Percentiles rank a stretch among this genome's conserved stretches.
phyloP scores from a whole-genome alignment of 2,329 filamentous ascomycete genomes.

The Ceratocystis huliohia region DNA sequence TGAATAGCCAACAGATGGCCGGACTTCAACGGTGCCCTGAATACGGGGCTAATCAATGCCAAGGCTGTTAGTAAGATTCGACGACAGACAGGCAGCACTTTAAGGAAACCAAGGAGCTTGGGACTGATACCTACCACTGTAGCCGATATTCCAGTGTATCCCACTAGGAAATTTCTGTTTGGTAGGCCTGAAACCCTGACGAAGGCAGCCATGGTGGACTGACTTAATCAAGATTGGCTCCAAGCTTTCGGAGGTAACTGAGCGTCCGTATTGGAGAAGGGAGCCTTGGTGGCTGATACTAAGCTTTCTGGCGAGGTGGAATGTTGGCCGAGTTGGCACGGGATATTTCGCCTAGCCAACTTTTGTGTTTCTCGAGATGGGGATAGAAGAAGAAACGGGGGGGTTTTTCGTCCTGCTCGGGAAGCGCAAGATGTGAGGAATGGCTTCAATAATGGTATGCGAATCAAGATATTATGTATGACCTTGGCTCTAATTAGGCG shows the following conservation, averaged over 20 bases:
- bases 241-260: background rate
- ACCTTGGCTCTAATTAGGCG: background rate
- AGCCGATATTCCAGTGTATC: constrained; percentile 94
- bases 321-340: background rate
- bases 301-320: background rate
- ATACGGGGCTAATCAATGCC: constrained; percentile 60
- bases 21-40: constrained; percentile 94
- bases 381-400: background rate
- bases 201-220: constrained; percentile 51
- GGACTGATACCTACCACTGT: constrained; percentile 58
- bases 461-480: background rate
- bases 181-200: constrained; percentile 95
- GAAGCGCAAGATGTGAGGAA: background rate
- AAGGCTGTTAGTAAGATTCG: background rate
- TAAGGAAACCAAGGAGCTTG: constrained; percentile 12
- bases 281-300: background rate
- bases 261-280: background rate
- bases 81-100: constrained; percentile 6
- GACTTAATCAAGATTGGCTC: constrained; percentile 1
- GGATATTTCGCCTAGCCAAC: background rate
- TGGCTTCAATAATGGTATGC: background rate
- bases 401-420: background rate
- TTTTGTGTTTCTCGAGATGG: background rate
- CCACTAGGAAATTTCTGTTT: constrained; percentile 92
- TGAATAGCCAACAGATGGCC: constrained; percentile 71